These are phyloP conservation scores for Priceomyces medius DNA, from an alignment of 805 yeast species.

Conservation along the genomic window DNA sequence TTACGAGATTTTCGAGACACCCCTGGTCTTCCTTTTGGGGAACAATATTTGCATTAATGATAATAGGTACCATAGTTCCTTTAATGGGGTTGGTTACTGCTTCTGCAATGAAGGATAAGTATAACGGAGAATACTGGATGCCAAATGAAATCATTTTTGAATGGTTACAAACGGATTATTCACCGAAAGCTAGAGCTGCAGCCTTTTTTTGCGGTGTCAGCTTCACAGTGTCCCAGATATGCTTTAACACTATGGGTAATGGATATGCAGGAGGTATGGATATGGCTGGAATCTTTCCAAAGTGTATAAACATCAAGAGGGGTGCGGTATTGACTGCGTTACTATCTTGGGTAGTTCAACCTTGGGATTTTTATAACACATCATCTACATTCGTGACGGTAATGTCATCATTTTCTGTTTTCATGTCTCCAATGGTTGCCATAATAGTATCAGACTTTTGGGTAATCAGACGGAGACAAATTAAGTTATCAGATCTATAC, in stretches of 20 bases:
- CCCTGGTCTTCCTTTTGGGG: constrained; percentile 28
- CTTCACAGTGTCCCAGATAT: constrained; percentile 31
- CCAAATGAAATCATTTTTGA: constrained; percentile 41
- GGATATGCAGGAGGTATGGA: constrained; percentile 62
- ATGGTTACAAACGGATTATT: constrained; percentile 42
- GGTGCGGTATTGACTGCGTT: constrained; percentile 37
- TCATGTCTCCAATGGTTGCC: constrained; percentile 19
- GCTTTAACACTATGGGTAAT: constrained; percentile 34
- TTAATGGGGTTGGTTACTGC: constrained; percentile 47
- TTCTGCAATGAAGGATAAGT: constrained; percentile 36
- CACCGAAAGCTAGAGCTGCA: constrained; percentile 44
- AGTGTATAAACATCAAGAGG: constrained; percentile 41
- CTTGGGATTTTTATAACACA: constrained; percentile 20
- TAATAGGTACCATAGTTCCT: constrained; percentile 46
- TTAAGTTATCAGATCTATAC: constrained; percentile 43
- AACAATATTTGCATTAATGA: constrained; percentile 31
- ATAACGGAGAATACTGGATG: constrained; percentile 45
- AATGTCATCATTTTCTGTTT: constrained; percentile 18
- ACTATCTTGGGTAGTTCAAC: constrained; percentile 22
- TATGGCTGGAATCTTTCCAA: constrained; percentile 46
- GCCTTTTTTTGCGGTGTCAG: constrained; percentile 42
- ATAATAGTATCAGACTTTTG: constrained; percentile 37
- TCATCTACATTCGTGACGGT: constrained; percentile 18
- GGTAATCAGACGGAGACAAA: constrained; percentile 34
- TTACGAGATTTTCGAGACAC: constrained; percentile 36